Evolutionary conservation across 129 eudicot genomes (phyloP).

Genomic region (Flaveria ramosissima): DNA sequence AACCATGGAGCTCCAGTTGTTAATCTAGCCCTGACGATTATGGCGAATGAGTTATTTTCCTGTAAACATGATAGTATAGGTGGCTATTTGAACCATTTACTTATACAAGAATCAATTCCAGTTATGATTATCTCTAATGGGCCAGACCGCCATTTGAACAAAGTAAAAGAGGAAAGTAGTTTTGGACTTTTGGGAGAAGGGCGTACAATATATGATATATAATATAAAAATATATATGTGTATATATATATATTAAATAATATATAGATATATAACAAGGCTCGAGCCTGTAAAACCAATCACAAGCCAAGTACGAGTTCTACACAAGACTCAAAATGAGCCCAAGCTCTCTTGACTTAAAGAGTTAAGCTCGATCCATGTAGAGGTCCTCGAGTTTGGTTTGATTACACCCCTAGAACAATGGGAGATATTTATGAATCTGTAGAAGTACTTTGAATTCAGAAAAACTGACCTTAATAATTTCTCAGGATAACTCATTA

Average conservation of each 20-base stretch:
- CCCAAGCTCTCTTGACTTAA: neutral
- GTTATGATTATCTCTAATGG: neutral
- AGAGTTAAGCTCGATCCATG: neutral
- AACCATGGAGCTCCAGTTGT: neutral
- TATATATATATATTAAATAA: too few species aligned
- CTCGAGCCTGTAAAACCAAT: neutral
- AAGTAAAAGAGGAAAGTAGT: neutral
- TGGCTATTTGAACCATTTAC: neutral
- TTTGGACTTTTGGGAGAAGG: neutral
- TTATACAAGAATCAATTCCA: neutral
- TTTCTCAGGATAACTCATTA: constrained; percentile 58
- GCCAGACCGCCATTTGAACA: neutral
- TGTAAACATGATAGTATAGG: neutral
- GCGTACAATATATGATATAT: too few species aligned
- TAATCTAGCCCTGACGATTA: neutral
- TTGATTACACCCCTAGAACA: neutral
- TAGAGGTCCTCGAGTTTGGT: neutral
- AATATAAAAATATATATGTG: too few species aligned
- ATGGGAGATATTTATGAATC: neutral
- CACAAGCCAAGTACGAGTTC: neutral
- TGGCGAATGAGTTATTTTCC: neutral
- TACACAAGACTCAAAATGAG: neutral
- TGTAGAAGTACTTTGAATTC: neutral
- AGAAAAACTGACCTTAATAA: constrained; percentile 52
- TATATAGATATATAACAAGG: too few species aligned